Conservation (phyloP, 2,329 filamentous ascomycete species). For the Magnaporthiopsis rhizophila region DNA sequence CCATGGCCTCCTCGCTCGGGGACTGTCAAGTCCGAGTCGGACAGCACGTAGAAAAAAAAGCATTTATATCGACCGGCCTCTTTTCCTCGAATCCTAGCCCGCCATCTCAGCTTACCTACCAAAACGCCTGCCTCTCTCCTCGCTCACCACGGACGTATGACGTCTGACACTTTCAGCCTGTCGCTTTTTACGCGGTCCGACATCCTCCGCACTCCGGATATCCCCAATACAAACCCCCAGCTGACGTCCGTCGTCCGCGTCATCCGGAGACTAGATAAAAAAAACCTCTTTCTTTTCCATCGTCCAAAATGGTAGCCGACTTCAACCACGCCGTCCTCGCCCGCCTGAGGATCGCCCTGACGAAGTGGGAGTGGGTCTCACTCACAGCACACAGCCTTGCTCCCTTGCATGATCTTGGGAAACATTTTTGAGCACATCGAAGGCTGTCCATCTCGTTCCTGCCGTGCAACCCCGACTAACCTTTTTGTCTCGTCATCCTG, state of each 20-base stretch:
- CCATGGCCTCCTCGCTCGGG: too few relatives aligned
- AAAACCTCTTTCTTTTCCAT: background rate
- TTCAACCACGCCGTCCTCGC: conserved; percentile 1
- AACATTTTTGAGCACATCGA: background rate
- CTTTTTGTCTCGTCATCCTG: background rate
- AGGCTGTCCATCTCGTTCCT: background rate
- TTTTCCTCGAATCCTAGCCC: too few relatives aligned
- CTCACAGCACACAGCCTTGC: background rate
- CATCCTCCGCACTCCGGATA: conserved; percentile 4
- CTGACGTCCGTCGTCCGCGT: background rate
- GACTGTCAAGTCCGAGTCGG: too few relatives aligned
- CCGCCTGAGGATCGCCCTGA: conserved; percentile 2
- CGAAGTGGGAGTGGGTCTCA: background rate
- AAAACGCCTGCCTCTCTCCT: too few relatives aligned
- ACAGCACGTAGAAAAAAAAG: too few relatives aligned
- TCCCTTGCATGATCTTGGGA: too few relatives aligned
- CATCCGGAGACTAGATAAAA: background rate
- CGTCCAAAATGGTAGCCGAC: background rate
- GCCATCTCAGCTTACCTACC: too few relatives aligned
- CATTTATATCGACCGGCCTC: too few relatives aligned
- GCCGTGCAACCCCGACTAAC: background rate
- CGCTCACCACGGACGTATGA: too few relatives aligned
- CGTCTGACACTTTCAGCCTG: too few relatives aligned
- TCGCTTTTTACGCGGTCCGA: too few relatives aligned
- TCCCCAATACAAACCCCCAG: conserved; percentile 6